Base-by-base conservation (phyloP, 345 rosid species). In the Cochlearia excelsa region DNA sequence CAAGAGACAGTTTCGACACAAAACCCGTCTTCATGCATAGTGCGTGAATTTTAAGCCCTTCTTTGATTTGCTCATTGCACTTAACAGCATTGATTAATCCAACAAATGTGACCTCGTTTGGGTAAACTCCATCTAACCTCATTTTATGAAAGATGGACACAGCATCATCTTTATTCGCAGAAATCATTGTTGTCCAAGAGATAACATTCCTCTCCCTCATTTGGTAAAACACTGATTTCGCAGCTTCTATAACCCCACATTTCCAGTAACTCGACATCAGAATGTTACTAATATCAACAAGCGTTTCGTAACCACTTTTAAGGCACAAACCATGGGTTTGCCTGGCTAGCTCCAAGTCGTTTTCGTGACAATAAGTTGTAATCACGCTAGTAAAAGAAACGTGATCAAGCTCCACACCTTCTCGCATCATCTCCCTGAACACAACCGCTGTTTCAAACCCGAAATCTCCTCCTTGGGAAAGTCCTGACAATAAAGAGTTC, bases 101-200 rank as follows among this genome's bases (percentile, higher is more conserved):
- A 72, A 90, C 63, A 65, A 82, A 82, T 8, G 97, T 90, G 30
- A 90, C 89, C 46, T 82, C 81, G 61, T 90, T 90, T 5, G 97
- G 96, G 73, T 51, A 70, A 60, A 90, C 84, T 39, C 82, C 81
- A 61, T 82, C 83, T 63, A 71, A 54, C 70, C 84, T 72, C 98
- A 91, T 91, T 70, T 57, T 57, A 60, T 74, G 73, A 69, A 87
- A 87, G 51, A 82, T 77, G 65, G 70, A 54, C 44, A 84, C 45
- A 39, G 84, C 87, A 59, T 81, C 73, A 64, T 71, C 70, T 69
- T 79, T 83, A 65, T 79, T 51, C 4, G 78, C 48, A 4, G 92
- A 77, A 48, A 91, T 85, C 82, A 88, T 77, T 6, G 96, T 79
- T 33, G 96, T 91, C 98, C 98, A 91, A 1, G 96, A 82, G 40